Conservation (phyloP, 2,329 filamentous ascomycete species). For the Anisogramma anomala region DNA sequence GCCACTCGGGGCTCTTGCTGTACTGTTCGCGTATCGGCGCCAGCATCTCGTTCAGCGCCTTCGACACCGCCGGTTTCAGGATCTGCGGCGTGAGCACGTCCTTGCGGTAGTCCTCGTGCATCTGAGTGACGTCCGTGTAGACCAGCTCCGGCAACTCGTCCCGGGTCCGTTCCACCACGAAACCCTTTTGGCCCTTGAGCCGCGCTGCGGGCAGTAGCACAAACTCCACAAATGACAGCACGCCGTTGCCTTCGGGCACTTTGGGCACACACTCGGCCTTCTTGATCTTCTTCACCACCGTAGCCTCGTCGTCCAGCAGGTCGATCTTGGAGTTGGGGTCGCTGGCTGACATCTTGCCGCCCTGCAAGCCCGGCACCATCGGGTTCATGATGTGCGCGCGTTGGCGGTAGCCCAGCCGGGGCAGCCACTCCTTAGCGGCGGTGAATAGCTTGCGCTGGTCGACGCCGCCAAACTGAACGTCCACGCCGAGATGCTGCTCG, state of each 20-base stretch:
- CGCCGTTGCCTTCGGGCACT: slow-evolving; percentile 71
- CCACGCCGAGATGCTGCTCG: slow-evolving; percentile 77
- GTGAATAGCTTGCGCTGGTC: slow-evolving; percentile 88
- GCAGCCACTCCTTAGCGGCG: slow-evolving; percentile 72
- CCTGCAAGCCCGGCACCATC: slow-evolving; percentile 74
- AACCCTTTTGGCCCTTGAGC: slow-evolving; percentile 50
- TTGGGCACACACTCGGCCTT: slow-evolving; percentile 73
- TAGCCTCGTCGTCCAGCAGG: slow-evolving; percentile 67
- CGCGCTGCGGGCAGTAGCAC: slow-evolving; percentile 68
- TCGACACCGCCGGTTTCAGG: slow-evolving; percentile 72
- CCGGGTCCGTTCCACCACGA: slow-evolving; percentile 54
- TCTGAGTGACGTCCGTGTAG: slow-evolving; percentile 61
- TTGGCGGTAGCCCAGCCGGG: slow-evolving; percentile 73
- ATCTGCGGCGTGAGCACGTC: slow-evolving; percentile 79
- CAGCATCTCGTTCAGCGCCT: slow-evolving; percentile 61
- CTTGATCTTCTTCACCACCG: slow-evolving; percentile 69
- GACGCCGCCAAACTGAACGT: slow-evolving; percentile 73
- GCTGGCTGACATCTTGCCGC: slow-evolving; percentile 79
- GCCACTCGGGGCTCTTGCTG: slow-evolving; percentile 51
- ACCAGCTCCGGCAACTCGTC: slow-evolving; percentile 61
- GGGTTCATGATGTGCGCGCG: slow-evolving; percentile 48
- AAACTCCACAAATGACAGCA: slow-evolving; percentile 76
- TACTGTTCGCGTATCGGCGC: slow-evolving; percentile 68
- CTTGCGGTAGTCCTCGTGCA: slow-evolving; percentile 68
- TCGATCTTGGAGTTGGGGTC: slow-evolving; percentile 69